These are phyloP conservation scores for Stachybotrys chlorohalonatus DNA, from an alignment of 2,329 filamentous ascomycete species.

Conservation along the genomic window DNA sequence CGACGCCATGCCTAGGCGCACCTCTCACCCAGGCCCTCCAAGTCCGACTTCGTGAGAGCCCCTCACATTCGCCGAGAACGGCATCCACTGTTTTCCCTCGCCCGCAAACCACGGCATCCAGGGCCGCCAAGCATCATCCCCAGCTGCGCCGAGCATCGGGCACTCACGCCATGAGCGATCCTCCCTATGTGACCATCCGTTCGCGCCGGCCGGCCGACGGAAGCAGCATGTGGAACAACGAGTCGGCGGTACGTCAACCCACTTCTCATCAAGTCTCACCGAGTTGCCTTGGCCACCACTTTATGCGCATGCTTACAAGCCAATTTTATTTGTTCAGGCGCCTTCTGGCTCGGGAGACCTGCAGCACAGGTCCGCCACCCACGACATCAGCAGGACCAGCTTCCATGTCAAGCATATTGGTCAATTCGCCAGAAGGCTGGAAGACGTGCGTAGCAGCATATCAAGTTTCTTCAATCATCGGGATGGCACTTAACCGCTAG, in stretches of 20 bases:
- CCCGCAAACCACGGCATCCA: not conserved
- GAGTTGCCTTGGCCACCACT: not conserved
- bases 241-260: not conserved
- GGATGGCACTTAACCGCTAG: not conserved
- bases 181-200: slow-evolving; percentile 1
- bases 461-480: not conserved
- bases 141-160: not conserved
- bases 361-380: slow-evolving; percentile 33
- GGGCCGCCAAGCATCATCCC: not conserved
- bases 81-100: not conserved
- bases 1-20: not conserved
- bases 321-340: not conserved
- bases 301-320: not conserved
- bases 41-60: not conserved
- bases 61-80: not conserved
- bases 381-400: slow-evolving; percentile 48
- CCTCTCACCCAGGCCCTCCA: not conserved
- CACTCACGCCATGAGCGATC: not conserved
- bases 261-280: not conserved
- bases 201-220: not conserved
- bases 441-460: slow-evolving; percentile 34
- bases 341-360: slow-evolving; percentile 11
- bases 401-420: slow-evolving; percentile 49
- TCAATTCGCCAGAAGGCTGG: slow-evolving; percentile 43
- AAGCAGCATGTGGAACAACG: not conserved